These are phyloP conservation scores for Melampsora larici-populina DNA, from an alignment of 1,284 basidiomycete species.

Conservation along the genomic window DNA sequence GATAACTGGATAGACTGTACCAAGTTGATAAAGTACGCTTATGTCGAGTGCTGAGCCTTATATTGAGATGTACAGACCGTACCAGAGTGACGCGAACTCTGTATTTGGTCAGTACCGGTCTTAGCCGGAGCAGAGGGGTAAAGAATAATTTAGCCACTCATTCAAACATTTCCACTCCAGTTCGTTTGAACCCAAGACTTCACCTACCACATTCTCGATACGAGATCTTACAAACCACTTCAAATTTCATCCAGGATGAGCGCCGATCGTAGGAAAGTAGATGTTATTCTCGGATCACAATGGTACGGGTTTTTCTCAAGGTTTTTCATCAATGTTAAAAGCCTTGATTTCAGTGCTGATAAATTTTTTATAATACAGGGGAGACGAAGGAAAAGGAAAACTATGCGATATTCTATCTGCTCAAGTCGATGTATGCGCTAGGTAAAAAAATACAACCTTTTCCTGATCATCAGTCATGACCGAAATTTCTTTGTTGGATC, in stretches of 20 bases:
- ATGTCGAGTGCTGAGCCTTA: no score
- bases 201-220: background rate
- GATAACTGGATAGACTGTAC: no score
- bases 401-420: conserved; percentile 42
- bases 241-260: background rate
- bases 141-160: no score
- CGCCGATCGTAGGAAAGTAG: conserved; percentile 7
- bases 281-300: conserved; percentile 42
- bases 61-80: no score
- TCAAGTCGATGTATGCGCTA: conserved; percentile 39
- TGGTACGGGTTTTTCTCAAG: conserved; percentile 8
- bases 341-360: no score
- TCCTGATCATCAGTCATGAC: background rate
- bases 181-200: background rate
- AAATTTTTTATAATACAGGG: conserved; percentile 1
- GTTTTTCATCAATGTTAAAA: background rate
- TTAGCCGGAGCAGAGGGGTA: no score
- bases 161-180: background rate
- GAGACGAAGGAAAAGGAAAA: conserved; percentile 44
- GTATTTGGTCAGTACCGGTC: background rate
- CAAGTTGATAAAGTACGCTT: no score
- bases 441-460: background rate
- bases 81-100: background rate
- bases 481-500: no score
- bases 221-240: background rate